phyloP scores from a whole-genome alignment of 1,284 basidiomycete genomes.

The Chondrostereum purpureum region DNA sequence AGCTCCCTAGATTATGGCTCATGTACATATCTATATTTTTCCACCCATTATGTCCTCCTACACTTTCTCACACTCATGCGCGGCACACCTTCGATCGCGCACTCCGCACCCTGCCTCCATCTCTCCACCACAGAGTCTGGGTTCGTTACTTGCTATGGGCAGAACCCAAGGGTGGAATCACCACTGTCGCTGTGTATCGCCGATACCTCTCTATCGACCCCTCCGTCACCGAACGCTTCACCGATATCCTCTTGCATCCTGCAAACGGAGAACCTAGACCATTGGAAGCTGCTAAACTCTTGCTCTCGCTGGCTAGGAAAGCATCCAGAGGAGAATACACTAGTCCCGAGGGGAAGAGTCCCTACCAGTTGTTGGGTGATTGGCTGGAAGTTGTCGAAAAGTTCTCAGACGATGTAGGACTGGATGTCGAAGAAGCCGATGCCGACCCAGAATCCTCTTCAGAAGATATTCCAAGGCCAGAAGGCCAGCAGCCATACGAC shows the following conservation, averaged over 20 bases:
- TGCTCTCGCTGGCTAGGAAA: conserved; percentile 78
- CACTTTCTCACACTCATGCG: conserved; percentile 84
- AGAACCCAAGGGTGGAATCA: conserved; percentile 77
- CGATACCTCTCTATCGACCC: conserved; percentile 87
- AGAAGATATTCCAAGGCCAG: conserved; percentile 59
- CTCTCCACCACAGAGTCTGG: conserved; percentile 94
- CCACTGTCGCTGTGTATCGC: conserved; percentile 83
- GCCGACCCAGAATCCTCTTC: conserved; percentile 24
- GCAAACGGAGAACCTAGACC: conserved; percentile 68
- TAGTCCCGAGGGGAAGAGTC: conserved; percentile 91
- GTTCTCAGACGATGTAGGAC: conserved; percentile 87
- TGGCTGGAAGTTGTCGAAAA: conserved; percentile 92
- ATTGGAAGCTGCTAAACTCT: conserved; percentile 88
- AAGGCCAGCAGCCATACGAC: conserved; percentile 56
- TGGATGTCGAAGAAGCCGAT: conserved; percentile 70
- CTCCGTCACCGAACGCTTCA: conserved; percentile 81
- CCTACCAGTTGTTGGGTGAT: conserved; percentile 90
- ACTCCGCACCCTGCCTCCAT: conserved; percentile 88
- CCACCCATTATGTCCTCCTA: conserved; percentile 85
- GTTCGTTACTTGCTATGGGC: conserved; percentile 93
- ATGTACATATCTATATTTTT: conserved; percentile 88
- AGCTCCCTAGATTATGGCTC: conserved; percentile 94
- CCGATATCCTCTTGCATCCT: conserved; percentile 67
- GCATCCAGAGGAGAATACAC: conserved; percentile 80
- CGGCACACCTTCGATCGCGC: conserved; percentile 93